Percentiles rank a stretch among this genome's conserved stretches.
phyloP scores from a whole-genome alignment of 345 rosid species.

The Dipteronia dyeriana region DNA sequence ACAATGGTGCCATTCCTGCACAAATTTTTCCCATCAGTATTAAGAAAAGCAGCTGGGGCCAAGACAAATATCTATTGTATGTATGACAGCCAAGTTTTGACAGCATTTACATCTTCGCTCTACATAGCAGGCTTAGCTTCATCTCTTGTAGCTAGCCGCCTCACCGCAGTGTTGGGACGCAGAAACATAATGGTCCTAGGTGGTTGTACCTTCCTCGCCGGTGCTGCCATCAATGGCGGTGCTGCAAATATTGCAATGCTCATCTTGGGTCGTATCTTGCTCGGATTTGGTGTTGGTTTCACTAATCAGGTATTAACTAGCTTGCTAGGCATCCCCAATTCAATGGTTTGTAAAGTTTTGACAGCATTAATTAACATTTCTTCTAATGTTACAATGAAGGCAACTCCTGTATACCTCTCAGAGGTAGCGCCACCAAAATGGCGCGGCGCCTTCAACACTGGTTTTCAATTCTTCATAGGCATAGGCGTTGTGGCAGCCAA shows the following conservation, averaged over 20 bases:
- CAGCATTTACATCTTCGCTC: slow-evolving; percentile 78
- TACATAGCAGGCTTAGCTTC: slow-evolving; percentile 72
- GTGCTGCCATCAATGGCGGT: slow-evolving; percentile 71
- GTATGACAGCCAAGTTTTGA: slow-evolving; percentile 64
- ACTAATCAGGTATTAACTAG: slow-evolving; percentile 62
- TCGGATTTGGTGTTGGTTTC: slow-evolving; percentile 92
- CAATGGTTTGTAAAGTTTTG: background rate
- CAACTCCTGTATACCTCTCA: slow-evolving; percentile 80
- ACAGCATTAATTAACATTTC: background rate
- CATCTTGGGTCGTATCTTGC: slow-evolving; percentile 76
- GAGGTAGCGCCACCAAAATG: slow-evolving; percentile 86
- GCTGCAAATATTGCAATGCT: slow-evolving; percentile 73
- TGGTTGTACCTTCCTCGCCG: slow-evolving; percentile 70
- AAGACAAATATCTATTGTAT: slow-evolving; percentile 61
- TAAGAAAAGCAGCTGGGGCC: slow-evolving; percentile 50
- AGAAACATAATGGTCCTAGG: slow-evolving; percentile 69
- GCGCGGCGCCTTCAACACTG: slow-evolving; percentile 87
- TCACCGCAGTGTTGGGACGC: slow-evolving; percentile 56
- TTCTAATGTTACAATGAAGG: slow-evolving; percentile 39
- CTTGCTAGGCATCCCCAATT: background rate
- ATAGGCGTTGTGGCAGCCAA: slow-evolving; percentile 70
- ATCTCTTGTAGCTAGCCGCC: slow-evolving; percentile 71
- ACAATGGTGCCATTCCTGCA: slow-evolving; percentile 80
- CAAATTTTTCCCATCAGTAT: slow-evolving; percentile 72
- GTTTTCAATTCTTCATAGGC: slow-evolving; percentile 77